phyloP scores from a whole-genome alignment of 345 rosid species.

The Lepidium didymum region DNA sequence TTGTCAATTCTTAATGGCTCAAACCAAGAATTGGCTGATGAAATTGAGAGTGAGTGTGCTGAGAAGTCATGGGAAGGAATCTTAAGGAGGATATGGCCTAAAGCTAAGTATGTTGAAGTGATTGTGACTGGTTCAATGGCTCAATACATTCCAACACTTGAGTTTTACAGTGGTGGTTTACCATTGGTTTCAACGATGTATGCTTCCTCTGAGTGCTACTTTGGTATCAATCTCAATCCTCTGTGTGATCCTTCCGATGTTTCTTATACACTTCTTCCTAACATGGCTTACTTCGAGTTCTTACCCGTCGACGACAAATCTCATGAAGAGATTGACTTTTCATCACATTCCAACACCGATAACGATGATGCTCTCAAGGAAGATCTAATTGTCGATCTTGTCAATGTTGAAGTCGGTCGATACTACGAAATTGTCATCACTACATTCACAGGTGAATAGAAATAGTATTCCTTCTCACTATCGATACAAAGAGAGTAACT shows the following conservation, averaged over 20 bases:
- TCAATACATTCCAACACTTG: constrained; percentile 79
- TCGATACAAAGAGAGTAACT: not conserved
- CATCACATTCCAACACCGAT: constrained; percentile 32
- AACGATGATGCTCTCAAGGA: constrained; percentile 45
- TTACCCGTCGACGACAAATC: constrained; percentile 52
- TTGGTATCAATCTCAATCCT: constrained; percentile 80
- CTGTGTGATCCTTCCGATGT: constrained; percentile 69
- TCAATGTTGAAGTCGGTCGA: constrained; percentile 58
- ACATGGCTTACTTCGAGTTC: constrained; percentile 95
- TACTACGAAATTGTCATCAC: constrained; percentile 86
- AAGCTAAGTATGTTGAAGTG: constrained; percentile 82
- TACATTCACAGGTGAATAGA: constrained; percentile 63
- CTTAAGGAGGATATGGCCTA: constrained; percentile 73
- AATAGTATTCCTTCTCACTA: not conserved
- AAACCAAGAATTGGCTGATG: constrained; percentile 45
- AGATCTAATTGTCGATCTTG: constrained; percentile 55
- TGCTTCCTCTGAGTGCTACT: constrained; percentile 91
- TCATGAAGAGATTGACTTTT: constrained; percentile 25
- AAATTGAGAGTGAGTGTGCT: constrained; percentile 44
- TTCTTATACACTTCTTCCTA: constrained; percentile 83
- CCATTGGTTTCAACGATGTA: constrained; percentile 90
- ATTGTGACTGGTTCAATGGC: constrained; percentile 97
- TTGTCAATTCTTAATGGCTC: constrained; percentile 35
- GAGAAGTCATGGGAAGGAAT: constrained; percentile 79
- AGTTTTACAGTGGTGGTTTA: constrained; percentile 75